Conservation (phyloP, 352 stramenopile genomes). For the Phytophthora meadii region DNA sequence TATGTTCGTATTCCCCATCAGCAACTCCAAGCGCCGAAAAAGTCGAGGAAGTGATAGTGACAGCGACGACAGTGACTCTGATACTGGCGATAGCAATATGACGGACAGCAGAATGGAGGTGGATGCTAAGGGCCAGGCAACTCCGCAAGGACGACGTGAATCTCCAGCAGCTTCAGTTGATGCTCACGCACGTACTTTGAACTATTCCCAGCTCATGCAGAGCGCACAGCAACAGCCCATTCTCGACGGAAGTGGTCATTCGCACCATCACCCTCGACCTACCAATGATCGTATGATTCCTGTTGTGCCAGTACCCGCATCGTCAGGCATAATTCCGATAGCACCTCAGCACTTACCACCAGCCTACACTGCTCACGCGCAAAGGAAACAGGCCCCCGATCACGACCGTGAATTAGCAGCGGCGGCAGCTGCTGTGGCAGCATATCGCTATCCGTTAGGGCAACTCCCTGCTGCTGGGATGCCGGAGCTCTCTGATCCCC, state of each 20-base stretch:
- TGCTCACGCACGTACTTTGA: conserved; percentile 16
- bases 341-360: conserved; percentile 39
- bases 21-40: conserved; percentile 54
- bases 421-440: conserved; percentile 41
- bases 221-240: conserved; percentile 28
- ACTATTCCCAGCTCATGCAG: conserved; percentile 46
- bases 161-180: conserved; percentile 14
- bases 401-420: conserved; percentile 36
- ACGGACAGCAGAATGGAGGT: conserved; percentile 41
- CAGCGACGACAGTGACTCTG: conserved; percentile 48
- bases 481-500: conserved; percentile 64
- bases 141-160: conserved; percentile 15
- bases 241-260: conserved; percentile 18
- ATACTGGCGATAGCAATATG: conserved; percentile 30
- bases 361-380: conserved; percentile 30
- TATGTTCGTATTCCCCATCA: conserved; percentile 87
- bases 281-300: conserved; percentile 22
- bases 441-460: conserved; percentile 47
- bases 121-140: conserved; percentile 21
- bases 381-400: conserved; percentile 32
- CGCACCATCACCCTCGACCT: conserved; percentile 18
- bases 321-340: conserved; percentile 20
- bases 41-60: conserved; percentile 44
- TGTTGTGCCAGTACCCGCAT: conserved; percentile 15
- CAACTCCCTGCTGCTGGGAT: conserved; percentile 37